Percentiles rank a stretch among this genome's conserved stretches.
Evolutionary conservation across 805 yeast genomes (phyloP).

Genomic region (Debaryomyces tyrocola): DNA sequence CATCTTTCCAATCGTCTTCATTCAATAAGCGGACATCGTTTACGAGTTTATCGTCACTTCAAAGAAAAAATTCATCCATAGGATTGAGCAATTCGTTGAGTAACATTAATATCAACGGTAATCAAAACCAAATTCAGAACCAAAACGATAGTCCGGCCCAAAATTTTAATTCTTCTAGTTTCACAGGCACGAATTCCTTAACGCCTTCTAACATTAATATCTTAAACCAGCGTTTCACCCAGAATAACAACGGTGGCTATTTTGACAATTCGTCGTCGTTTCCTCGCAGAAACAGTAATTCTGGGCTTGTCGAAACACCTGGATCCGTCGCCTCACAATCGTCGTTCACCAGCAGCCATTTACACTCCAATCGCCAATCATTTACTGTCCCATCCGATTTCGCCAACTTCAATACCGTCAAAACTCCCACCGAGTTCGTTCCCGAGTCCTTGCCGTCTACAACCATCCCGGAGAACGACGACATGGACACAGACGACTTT

Average conservation of each 20-base stretch:
- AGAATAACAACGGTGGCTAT: constrained; percentile 2
- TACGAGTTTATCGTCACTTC: constrained; percentile 10
- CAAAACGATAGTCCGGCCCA: background rate
- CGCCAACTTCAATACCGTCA: constrained; percentile 2
- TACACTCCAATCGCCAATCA: constrained; percentile 4
- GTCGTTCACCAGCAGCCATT: constrained; percentile 8
- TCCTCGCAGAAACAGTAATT: background rate
- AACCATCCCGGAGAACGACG: background rate
- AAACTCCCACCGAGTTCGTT: constrained; percentile 2
- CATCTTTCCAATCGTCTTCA: constrained; percentile 16
- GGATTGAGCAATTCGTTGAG: constrained; percentile 5
- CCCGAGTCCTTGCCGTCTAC: constrained; percentile 2
- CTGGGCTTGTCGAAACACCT: constrained; percentile 5
- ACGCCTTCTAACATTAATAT: constrained; percentile 24
- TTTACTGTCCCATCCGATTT: constrained; percentile 7
- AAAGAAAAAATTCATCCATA: constrained; percentile 9
- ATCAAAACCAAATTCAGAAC: background rate
- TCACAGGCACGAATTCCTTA: constrained; percentile 14
- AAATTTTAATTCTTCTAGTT: background rate
- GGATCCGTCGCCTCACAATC: constrained; percentile 12
- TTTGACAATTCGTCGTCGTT: constrained; percentile 4
- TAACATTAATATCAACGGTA: background rate
- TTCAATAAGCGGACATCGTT: constrained; percentile 16
- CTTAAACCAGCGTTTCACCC: constrained; percentile 19
- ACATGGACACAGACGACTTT: constrained; percentile 9